These are phyloP conservation scores for Oxytropis ochrocephala DNA, from an alignment of 306 rosid species.

Conservation along the genomic window DNA sequence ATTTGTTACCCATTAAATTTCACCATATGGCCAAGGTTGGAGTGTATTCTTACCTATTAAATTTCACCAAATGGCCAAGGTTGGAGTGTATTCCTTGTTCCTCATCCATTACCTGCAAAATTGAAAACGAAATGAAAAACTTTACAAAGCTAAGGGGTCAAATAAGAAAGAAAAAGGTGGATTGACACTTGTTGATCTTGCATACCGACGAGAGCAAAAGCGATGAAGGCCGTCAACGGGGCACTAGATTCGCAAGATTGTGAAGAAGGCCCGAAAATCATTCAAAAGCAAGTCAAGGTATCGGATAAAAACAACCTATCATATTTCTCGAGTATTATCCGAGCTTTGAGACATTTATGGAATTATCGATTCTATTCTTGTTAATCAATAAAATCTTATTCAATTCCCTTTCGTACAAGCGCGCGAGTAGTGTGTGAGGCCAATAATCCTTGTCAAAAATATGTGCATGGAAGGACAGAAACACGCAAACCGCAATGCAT, in stretches of 20 bases:
- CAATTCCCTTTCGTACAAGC: slow-evolving; percentile 48
- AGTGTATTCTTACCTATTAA: no score
- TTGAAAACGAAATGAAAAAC: slow-evolving; percentile 7
- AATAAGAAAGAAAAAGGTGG: slow-evolving; percentile 59
- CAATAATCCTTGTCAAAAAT: background rate
- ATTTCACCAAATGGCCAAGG: no score
- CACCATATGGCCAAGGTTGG: background rate
- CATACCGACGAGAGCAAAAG: slow-evolving; percentile 89
- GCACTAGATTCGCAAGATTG: slow-evolving; percentile 79
- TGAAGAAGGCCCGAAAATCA: slow-evolving; percentile 56
- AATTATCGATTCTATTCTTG: background rate
- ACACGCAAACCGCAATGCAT: background rate
- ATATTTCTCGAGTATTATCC: background rate
- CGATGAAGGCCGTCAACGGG: slow-evolving; percentile 75
- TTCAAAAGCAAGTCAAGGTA: slow-evolving; percentile 97
- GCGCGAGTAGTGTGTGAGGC: slow-evolving; percentile 42
- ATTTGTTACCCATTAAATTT: background rate
- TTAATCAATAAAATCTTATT: background rate
- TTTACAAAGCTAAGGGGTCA: slow-evolving; percentile 50
- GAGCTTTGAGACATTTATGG: background rate
- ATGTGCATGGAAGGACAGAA: slow-evolving; percentile 9
- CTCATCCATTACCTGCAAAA: background rate
- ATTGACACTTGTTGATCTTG: slow-evolving; percentile 72
- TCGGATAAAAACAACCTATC: background rate
- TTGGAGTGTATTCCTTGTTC: background rate